A percentile compares a stretch with the other conserved stretches of the same genome.
These are phyloP conservation scores for Fraxinus quadrangulata DNA, from an alignment of 257 asterid genomes.

Conservation along the genomic window DNA sequence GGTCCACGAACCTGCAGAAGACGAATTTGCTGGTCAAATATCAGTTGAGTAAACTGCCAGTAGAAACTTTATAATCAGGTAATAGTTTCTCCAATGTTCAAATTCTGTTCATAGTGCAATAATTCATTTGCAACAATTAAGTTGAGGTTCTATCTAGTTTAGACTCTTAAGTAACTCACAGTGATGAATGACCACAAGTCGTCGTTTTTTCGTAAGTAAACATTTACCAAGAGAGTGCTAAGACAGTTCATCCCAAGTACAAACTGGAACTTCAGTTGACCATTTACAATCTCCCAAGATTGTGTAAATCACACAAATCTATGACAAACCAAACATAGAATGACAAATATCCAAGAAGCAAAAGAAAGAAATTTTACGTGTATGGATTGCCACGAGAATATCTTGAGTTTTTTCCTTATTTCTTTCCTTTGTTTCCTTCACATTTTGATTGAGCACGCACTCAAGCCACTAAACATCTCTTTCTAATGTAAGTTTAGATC, in stretches of 20 bases:
- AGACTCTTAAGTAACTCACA: not conserved
- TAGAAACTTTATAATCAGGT: not conserved
- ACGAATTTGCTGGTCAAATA: conserved; percentile 14
- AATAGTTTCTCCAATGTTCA: not conserved
- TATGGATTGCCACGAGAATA: not conserved
- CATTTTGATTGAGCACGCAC: not conserved
- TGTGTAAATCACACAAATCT: not conserved
- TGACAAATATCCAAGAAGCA: not conserved
- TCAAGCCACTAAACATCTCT: not conserved
- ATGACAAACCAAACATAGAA: not conserved
- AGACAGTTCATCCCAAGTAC: not conserved
- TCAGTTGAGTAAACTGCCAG: not conserved
- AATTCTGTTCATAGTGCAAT: not conserved
- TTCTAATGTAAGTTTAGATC: not conserved
- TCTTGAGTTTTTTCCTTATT: not conserved
- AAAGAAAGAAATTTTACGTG: not conserved
- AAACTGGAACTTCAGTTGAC: not conserved
- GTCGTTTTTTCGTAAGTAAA: not conserved
- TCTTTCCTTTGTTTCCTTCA: not conserved
- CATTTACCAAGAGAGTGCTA: not conserved
- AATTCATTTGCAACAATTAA: not conserved
- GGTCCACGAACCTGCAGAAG: conserved; percentile 88
- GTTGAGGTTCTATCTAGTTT: not conserved
- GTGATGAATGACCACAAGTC: not conserved
- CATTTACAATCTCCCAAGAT: not conserved